A percentile compares a stretch with the other conserved stretches of the same genome.
Evolutionary conservation across 345 rosid species (phyloP).

Genomic region (Murraya paniculata): DNA sequence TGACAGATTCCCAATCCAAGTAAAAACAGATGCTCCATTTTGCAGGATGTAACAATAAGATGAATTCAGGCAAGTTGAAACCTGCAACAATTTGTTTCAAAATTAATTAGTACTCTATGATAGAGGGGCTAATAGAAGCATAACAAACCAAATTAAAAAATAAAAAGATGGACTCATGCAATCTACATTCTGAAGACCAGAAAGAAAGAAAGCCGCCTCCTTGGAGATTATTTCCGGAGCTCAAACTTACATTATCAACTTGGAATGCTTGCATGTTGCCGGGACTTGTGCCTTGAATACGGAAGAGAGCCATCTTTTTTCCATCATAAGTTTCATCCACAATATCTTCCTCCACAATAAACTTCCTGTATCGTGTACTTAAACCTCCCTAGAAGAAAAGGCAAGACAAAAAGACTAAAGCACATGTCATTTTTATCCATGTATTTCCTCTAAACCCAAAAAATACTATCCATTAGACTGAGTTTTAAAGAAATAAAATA

Average conservation of each 20-base stretch:
- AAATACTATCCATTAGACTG: background rate
- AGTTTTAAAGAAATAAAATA: background rate
- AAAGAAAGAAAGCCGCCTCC: background rate
- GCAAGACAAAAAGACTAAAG: slow-evolving; percentile 12
- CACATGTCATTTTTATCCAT: background rate
- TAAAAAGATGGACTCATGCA: background rate
- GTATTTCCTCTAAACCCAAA: background rate
- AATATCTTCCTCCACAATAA: slow-evolving; percentile 39
- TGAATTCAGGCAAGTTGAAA: slow-evolving; percentile 67
- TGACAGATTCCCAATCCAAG: slow-evolving; percentile 85
- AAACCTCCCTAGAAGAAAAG: slow-evolving; percentile 58
- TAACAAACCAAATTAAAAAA: no score
- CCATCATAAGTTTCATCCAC: slow-evolving; percentile 47
- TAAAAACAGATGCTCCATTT: slow-evolving; percentile 49
- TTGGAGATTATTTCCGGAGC: slow-evolving; percentile 7
- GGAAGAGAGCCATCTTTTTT: slow-evolving; percentile 55
- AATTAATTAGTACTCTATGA: slow-evolving; percentile 8
- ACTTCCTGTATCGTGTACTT: slow-evolving; percentile 51
- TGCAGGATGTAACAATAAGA: slow-evolving; percentile 75
- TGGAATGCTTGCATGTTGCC: slow-evolving; percentile 82
- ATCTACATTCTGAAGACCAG: slow-evolving; percentile 1
- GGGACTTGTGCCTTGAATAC: slow-evolving; percentile 65
- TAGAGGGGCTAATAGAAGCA: background rate
- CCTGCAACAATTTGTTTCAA: slow-evolving; percentile 43
- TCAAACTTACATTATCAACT: slow-evolving; percentile 58